Base-by-base conservation (phyloP, 1,139 yeast species). In the Yamadazyma sp. region DNA sequence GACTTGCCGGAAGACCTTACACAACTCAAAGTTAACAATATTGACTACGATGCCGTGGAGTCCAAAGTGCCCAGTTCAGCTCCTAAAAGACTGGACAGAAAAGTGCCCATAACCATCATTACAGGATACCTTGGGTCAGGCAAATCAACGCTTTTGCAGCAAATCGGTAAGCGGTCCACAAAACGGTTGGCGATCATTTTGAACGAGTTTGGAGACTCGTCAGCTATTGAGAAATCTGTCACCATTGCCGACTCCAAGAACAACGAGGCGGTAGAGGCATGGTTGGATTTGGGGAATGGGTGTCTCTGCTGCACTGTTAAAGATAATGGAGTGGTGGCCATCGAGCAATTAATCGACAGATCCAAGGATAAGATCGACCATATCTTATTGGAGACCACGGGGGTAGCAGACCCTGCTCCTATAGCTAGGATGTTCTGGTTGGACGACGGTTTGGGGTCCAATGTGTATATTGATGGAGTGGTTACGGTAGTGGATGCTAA, bases 321-420 rank as follows among this genome's bases (percentile, higher is more conserved):
- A 57, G 97, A 90, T 56, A 86, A 82, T 42, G 98, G 98, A 6
- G 97, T 92, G 1, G 72, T 83, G 27, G 99, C 99, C 0, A 89
- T 92, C 43, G 99, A 92, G 59, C 80, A 87, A 44, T 73, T 92
- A 51, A 82, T 92, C 50, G 84, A 80, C 34, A 75, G 82, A 34
- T 77, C 84, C 29, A 84, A 82, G 12, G 83, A 78, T 31, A 75
- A 74, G 39, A 90, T 92, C 42, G 98, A 94, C 58, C 86, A 92
- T 54, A 89, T 92, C 20, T 61, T 92, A 20, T 65, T 94, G 40
- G 99, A 92, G 57, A 94, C 99, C 0, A 88, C 97, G 0, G 99
- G 99, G 0, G 73, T 94, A n/a, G 98, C 99, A 0, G 97, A 92
- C 56, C 98, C 98, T 0, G 97, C 85, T 0, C 97, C 97, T 0